phyloP scores from a whole-genome alignment of 176 grass and related monocot species.

The Phragmites australis region DNA sequence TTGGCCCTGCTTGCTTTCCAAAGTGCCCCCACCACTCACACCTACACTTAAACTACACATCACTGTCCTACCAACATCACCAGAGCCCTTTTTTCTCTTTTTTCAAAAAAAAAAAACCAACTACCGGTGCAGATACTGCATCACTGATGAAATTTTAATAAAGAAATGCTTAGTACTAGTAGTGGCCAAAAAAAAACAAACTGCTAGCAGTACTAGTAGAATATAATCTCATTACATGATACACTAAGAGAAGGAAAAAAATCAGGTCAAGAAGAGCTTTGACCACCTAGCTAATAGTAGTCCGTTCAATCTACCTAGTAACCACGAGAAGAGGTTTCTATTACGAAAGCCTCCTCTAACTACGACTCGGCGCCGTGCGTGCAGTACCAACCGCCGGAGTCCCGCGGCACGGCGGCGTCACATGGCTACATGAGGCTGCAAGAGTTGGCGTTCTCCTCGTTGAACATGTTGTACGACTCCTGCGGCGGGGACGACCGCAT shows the following conservation, averaged over 20 bases:
- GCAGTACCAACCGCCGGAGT: background rate
- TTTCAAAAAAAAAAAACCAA: background rate
- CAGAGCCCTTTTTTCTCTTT: background rate
- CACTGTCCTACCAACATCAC: background rate
- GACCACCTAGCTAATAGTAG: slow-evolving; percentile 53
- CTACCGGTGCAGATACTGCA: background rate
- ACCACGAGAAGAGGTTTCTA: slow-evolving; percentile 32
- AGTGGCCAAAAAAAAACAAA: background rate
- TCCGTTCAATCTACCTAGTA: background rate
- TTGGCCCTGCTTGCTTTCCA: background rate
- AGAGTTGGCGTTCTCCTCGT: slow-evolving; percentile 64
- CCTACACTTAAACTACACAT: background rate
- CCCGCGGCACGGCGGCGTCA: background rate
- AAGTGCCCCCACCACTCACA: background rate
- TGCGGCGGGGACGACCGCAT: slow-evolving; percentile 42
- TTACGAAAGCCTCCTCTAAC: slow-evolving; percentile 43
- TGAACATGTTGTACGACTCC: slow-evolving; percentile 51
- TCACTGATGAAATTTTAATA: background rate
- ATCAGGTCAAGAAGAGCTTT: slow-evolving; percentile 44
- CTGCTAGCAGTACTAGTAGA: background rate
- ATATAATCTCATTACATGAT: slow-evolving; percentile 40
- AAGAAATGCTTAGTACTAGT: background rate
- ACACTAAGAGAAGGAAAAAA: background rate
- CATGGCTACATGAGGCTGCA: slow-evolving; percentile 66
- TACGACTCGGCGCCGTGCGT: slow-evolving; percentile 30